Evolutionary conservation across 805 yeast genomes (phyloP).

Genomic region (Cyberlindnera euphorbiiphila): DNA sequence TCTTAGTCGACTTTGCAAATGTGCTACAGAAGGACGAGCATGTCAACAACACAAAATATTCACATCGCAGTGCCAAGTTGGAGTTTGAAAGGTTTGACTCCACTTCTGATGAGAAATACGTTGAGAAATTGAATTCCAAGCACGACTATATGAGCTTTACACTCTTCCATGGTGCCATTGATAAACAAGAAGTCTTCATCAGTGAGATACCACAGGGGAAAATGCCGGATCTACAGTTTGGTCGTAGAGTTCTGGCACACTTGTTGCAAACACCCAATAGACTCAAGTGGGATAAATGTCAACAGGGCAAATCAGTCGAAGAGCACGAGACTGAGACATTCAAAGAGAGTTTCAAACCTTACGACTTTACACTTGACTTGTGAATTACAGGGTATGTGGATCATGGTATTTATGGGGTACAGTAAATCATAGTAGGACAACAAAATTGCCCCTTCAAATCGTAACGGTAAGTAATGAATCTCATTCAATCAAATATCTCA

Average conservation of each 20-base stretch:
- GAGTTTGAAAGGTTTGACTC: conserved; percentile 35
- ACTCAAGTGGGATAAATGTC: conserved; percentile 73
- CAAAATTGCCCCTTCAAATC: no score
- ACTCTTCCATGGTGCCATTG: conserved; percentile 31
- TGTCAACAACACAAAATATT: conserved; percentile 46
- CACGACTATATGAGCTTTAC: conserved; percentile 31
- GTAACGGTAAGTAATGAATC: neutral
- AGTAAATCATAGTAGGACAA: no score
- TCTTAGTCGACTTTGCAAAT: conserved; percentile 40
- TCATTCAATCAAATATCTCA: conserved; percentile 1
- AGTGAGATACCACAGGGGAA: conserved; percentile 30
- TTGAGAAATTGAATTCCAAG: conserved; percentile 27
- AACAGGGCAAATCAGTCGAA: conserved; percentile 62
- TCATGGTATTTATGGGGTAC: no score
- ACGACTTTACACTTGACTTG: conserved; percentile 44
- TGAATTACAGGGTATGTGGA: no score
- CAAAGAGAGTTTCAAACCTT: conserved; percentile 48
- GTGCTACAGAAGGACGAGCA: conserved; percentile 42
- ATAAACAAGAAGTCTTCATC: conserved; percentile 30
- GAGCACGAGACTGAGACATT: conserved; percentile 58
- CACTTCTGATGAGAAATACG: conserved; percentile 26
- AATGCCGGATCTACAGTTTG: conserved; percentile 73
- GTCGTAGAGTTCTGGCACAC: conserved; percentile 72
- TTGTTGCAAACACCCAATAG: conserved; percentile 58
- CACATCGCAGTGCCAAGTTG: conserved; percentile 40